These are phyloP conservation scores for Plectosphaerella cucumerina DNA, from an alignment of 2,329 filamentous ascomycete species.

Conservation along the genomic window DNA sequence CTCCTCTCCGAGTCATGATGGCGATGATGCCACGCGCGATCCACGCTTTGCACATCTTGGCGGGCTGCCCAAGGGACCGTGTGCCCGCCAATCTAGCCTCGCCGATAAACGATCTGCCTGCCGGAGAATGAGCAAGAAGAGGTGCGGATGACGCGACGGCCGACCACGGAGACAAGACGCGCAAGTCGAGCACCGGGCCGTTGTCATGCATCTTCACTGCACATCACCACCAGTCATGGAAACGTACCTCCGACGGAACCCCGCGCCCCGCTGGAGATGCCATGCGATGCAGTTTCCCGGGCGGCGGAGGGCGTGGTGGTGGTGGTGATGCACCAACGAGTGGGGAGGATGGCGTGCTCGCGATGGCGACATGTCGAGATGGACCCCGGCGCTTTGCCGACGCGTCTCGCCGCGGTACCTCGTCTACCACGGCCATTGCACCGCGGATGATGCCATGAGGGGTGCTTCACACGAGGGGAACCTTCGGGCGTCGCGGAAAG, in stretches of 20 bases:
- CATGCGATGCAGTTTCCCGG: background rate
- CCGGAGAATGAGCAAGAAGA: background rate
- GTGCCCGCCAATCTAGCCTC: no score
- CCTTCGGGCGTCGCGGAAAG: no score
- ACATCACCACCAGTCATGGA: background rate
- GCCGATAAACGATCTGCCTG: no score
- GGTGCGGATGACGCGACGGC: background rate
- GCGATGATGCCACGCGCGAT: background rate
- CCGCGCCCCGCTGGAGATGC: background rate
- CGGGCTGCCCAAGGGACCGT: no score
- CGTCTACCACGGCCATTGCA: background rate
- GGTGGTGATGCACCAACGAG: slow-evolving; percentile 10
- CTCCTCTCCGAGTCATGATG: background rate
- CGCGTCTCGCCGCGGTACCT: no score
- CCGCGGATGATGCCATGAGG: background rate
- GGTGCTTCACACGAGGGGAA: background rate
- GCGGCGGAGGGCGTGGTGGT: no score
- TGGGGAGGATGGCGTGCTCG: slow-evolving; percentile 14
- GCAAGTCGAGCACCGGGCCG: background rate
- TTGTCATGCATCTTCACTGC: background rate
- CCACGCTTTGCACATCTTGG: background rate
- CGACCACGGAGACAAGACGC: background rate
- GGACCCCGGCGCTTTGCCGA: background rate
- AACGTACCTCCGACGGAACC: background rate
- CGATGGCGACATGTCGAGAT: slow-evolving; percentile 1